Evolutionary conservation across 441 rosid genomes (phyloP).

Genomic region (Eruca vesicaria): DNA sequence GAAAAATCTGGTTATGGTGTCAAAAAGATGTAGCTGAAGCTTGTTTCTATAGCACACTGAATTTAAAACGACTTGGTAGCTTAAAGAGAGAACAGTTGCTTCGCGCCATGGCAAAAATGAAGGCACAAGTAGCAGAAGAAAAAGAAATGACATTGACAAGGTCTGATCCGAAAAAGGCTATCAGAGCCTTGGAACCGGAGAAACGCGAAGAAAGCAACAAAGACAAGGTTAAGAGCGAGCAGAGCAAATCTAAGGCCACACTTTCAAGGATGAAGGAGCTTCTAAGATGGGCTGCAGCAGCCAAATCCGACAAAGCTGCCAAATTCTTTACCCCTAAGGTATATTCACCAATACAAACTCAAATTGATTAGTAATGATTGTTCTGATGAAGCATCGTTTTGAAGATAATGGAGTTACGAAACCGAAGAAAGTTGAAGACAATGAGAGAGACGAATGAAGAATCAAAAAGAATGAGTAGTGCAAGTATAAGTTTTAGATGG

Average conservation of each 20-base stretch:
- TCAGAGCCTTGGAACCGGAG: slow-evolving; percentile 46
- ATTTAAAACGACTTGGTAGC: slow-evolving; percentile 39
- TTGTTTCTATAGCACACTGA: slow-evolving; percentile 57
- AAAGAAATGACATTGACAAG: slow-evolving; percentile 21
- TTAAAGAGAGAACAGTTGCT: slow-evolving; percentile 27
- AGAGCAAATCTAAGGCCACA: slow-evolving; percentile 40
- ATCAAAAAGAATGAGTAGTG: slow-evolving; percentile 44
- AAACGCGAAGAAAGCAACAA: slow-evolving; percentile 18
- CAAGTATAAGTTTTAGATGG: slow-evolving; percentile 77
- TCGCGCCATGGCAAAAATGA: slow-evolving; percentile 48
- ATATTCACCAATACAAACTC: background rate
- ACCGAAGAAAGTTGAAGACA: slow-evolving; percentile 48
- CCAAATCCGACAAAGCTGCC: slow-evolving; percentile 60
- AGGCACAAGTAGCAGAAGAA: slow-evolving; percentile 30
- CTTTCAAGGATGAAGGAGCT: slow-evolving; percentile 75
- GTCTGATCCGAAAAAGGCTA: slow-evolving; percentile 43
- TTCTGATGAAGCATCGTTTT: background rate
- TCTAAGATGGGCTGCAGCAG: slow-evolving; percentile 69
- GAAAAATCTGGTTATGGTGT: slow-evolving; percentile 40
- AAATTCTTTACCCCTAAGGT: slow-evolving; percentile 70
- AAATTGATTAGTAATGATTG: background rate
- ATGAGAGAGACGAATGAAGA: slow-evolving; percentile 51
- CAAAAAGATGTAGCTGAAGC: slow-evolving; percentile 57
- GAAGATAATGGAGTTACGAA: slow-evolving; percentile 58
- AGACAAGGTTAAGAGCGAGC: slow-evolving; percentile 46